These are phyloP conservation scores for Dactylella cylindrospora DNA, from an alignment of 2,329 filamentous ascomycete genomes.

Conservation along the genomic window DNA sequence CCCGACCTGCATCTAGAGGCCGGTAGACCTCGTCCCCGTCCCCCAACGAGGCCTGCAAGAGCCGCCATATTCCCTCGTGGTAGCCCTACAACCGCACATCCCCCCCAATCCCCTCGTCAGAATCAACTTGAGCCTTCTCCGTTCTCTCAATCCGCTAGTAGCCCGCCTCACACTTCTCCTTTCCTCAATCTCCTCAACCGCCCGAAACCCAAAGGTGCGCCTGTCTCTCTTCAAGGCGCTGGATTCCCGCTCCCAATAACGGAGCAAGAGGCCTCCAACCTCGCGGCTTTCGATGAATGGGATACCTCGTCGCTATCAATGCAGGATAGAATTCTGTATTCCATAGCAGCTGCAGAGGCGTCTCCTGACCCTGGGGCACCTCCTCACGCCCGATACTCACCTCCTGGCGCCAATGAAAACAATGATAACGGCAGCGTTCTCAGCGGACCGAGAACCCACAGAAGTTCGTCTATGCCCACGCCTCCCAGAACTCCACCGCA, in stretches of 20 bases:
- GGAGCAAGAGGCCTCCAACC: conserved; percentile 34
- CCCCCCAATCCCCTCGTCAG: conserved; percentile 13
- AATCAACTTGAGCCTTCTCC: conserved; percentile 26
- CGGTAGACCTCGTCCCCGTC: too few relatives aligned
- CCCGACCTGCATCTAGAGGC: too few relatives aligned
- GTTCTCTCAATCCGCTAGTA: conserved; percentile 21
- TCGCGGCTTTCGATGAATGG: conserved; percentile 39
- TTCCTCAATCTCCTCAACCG: conserved; percentile 37
- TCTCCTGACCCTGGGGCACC: conserved; percentile 27
- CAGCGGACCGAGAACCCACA: conserved; percentile 16
- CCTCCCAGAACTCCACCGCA: conserved; percentile 32
- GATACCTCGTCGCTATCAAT: conserved; percentile 33
- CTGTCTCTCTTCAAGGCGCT: conserved; percentile 5
- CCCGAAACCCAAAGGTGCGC: conserved; percentile 16
- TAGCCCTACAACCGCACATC: too few relatives aligned
- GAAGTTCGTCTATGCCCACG: conserved; percentile 38
- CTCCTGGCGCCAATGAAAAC: conserved; percentile 3
- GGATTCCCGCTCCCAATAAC: conserved; percentile 18
- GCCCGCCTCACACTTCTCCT: conserved; percentile 15
- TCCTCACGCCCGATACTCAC: conserved; percentile 19
- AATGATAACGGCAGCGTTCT: too few relatives aligned
- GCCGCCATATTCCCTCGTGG: too few relatives aligned
- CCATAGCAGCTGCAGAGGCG: conserved; percentile 32
- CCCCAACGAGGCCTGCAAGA: too few relatives aligned
- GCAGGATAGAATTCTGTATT: conserved; percentile 35